Percentiles rank a stretch among this genome's conserved stretches.
These are phyloP conservation scores for Kwoniella europaea DNA, from an alignment of 768 basidiomycete species.

Conservation along the genomic window DNA sequence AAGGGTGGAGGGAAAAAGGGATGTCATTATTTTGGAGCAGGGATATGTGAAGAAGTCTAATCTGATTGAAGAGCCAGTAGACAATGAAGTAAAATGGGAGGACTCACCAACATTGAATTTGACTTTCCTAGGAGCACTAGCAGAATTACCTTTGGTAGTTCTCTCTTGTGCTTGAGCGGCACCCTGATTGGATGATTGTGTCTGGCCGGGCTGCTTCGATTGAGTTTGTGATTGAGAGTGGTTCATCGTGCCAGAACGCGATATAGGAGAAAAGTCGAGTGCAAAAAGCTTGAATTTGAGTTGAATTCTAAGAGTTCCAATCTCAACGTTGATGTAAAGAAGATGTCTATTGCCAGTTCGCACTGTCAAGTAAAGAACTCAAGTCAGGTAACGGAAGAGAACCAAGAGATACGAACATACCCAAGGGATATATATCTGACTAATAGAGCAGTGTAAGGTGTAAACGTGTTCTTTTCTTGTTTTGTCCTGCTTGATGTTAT, in stretches of 20 bases:
- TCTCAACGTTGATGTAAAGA: too few species aligned
- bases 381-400: too few species aligned
- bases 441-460: background rate
- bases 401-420: background rate
- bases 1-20: too few species aligned
- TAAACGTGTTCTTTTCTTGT: background rate
- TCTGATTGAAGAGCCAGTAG: background rate
- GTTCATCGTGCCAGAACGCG: background rate
- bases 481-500: background rate
- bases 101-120: conserved; percentile 53
- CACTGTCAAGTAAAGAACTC: too few species aligned
- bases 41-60: too few species aligned
- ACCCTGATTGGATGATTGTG: conserved; percentile 12
- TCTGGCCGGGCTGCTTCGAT: conserved; percentile 1
- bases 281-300: too few species aligned
- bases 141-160: conserved; percentile 43
- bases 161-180: conserved; percentile 34
- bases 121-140: conserved; percentile 45
- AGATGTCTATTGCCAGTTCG: too few species aligned
- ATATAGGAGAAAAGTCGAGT: background rate
- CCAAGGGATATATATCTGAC: background rate
- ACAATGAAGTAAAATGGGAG: background rate
- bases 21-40: too few species aligned
- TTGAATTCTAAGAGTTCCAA: too few species aligned
- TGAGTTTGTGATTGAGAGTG: background rate